Evolutionary conservation across 768 basidiomycete species (phyloP).

Genomic region (Pulveroboletus sp.): DNA sequence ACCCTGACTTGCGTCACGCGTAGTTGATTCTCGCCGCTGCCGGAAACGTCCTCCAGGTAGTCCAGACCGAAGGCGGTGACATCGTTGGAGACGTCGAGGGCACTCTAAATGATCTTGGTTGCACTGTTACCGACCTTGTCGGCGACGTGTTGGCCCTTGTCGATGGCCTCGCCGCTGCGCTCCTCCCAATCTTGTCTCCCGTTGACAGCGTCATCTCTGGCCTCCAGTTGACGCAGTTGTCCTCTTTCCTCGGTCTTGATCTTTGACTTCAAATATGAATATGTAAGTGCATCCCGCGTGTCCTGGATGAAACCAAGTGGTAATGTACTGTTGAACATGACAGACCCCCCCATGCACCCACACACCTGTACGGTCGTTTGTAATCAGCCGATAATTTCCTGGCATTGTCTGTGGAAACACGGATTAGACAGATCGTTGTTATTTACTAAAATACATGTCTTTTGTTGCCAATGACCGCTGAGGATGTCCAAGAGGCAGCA

Average conservation of each 20-base stretch:
- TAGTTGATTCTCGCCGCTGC: conserved; percentile 30
- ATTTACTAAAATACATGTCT: neutral
- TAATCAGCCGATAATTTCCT: too few species aligned
- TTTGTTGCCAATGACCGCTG: too few species aligned
- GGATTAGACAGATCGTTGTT: neutral
- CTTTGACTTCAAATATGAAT: conserved; percentile 16
- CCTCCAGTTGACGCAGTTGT: conserved; percentile 22
- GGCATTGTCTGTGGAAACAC: neutral
- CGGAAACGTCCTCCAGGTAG: conserved; percentile 20
- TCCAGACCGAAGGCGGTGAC: neutral
- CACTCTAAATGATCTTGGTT: conserved; percentile 14
- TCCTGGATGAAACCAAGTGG: neutral
- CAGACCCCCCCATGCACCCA: neutral
- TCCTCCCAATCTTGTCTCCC: conserved; percentile 20
- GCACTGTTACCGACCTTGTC: conserved; percentile 21
- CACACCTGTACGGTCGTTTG: neutral
- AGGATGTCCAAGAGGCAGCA: too few species aligned
- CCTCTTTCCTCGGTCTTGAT: conserved; percentile 23
- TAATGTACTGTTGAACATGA: neutral
- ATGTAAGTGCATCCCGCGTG: neutral
- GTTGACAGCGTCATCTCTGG: conserved; percentile 18
- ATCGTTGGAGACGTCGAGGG: neutral
- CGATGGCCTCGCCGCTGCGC: conserved; percentile 18
- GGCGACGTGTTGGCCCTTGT: conserved; percentile 13
- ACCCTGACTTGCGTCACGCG: neutral